These are phyloP conservation scores for Berberis vulgaris DNA, from an alignment of 164 flowering plant genomes.

Conservation along the genomic window DNA sequence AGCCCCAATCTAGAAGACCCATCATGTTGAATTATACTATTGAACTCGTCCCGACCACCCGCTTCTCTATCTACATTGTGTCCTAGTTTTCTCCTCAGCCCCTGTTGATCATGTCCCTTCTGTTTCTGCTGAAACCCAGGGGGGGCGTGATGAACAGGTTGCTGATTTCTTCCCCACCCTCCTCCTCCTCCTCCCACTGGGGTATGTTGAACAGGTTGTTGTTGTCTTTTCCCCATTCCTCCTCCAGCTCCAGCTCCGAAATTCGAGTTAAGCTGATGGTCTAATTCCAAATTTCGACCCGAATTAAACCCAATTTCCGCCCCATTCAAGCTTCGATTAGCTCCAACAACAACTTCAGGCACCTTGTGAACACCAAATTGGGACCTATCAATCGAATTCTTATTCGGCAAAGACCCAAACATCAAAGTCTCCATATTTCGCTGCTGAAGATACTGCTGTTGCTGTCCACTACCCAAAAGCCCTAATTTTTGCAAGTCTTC, in stretches of 20 bases:
- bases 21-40: constrained; percentile 2
- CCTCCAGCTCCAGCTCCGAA: background rate
- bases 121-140: constrained; percentile 44
- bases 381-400: too few species aligned
- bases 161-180: constrained; percentile 7
- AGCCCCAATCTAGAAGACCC: constrained; percentile 16
- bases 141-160: constrained; percentile 14
- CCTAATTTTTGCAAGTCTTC: constrained; percentile 30
- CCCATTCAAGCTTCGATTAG: too few species aligned
- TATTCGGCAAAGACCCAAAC: too few species aligned
- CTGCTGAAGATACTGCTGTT: too few species aligned
- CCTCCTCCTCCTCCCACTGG: constrained; percentile 12
- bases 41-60: constrained; percentile 7
- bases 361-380: too few species aligned
- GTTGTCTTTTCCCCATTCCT: background rate
- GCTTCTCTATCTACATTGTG: constrained; percentile 21
- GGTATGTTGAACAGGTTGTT: background rate
- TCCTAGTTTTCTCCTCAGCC: constrained; percentile 20
- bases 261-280: too few species aligned
- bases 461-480: constrained; percentile 11
- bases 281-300: too few species aligned
- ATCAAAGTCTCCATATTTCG: too few species aligned
- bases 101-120: constrained; percentile 22
- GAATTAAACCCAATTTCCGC: too few species aligned
- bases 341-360: too few species aligned